Conservation (phyloP, 352 stramenopile genomes). For the Halophytophthora batemanensis region DNA sequence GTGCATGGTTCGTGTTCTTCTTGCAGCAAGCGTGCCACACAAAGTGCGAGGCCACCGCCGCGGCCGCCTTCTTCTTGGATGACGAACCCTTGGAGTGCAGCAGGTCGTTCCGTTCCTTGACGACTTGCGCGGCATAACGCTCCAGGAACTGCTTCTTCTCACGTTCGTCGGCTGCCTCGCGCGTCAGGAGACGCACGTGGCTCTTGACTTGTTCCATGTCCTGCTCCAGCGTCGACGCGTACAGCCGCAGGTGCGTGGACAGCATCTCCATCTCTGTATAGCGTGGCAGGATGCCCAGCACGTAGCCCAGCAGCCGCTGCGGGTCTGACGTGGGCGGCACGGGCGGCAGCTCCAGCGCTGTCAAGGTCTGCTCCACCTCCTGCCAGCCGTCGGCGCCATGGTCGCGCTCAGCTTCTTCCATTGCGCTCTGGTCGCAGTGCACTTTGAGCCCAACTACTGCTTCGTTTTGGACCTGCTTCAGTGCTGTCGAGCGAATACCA, state of each 20-base stretch:
- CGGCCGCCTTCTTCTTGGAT: conserved; percentile 31
- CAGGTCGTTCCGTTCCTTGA: conserved; percentile 83
- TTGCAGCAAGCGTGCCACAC: conserved; percentile 84
- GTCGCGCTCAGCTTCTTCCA: conserved; percentile 10
- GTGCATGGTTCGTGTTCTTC: conserved; percentile 60
- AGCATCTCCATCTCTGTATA: conserved; percentile 86
- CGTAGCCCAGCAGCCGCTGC: conserved; percentile 70
- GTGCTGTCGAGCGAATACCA: no score
- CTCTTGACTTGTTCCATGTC: conserved; percentile 72
- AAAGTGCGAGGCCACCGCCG: conserved; percentile 35
- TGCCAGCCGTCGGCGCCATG: conserved; percentile 38
- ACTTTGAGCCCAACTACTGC: no score
- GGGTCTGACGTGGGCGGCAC: conserved; percentile 74
- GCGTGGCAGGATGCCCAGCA: conserved; percentile 69
- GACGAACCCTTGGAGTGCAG: conserved; percentile 49
- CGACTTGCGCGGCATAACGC: conserved; percentile 75
- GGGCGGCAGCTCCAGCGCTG: conserved; percentile 45
- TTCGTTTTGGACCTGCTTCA: no score
- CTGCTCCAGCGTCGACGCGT: conserved; percentile 67
- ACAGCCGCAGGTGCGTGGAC: conserved; percentile 67
- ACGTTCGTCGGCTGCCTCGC: conserved; percentile 45
- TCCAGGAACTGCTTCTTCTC: conserved; percentile 84
- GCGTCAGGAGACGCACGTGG: conserved; percentile 50
- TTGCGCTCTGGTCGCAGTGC: background rate
- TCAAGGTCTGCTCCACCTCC: conserved; percentile 55